Evolutionary conservation across 1,284 basidiomycete genomes (phyloP), one percentile per base, ranked within the genome.

Genomic region (Cystobasidium sp.): DNA sequence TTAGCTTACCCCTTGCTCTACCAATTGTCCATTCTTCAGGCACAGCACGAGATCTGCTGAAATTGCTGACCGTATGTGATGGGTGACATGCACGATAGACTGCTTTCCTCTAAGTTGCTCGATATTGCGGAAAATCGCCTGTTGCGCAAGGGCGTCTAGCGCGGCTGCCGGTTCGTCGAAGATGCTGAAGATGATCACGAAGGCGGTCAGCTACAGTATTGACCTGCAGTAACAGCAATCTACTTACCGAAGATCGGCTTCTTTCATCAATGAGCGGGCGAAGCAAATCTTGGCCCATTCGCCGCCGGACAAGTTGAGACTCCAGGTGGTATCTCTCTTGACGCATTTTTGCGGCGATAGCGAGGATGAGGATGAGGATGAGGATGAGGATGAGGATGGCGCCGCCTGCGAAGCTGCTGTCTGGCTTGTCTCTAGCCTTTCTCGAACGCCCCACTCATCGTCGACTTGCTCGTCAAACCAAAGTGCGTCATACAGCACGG

Each of bases 261-360:
- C 61, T 37, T 63, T 63, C 61, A 63, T 63, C n/a, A 63, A 44
- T 1, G 61, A 63, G 12, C 61, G 61, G 16, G 61, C 61, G n/a
- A 63, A 63, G 46, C 61, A 63, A 2, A 63, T 47, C 46, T 63
- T 63, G n/a, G 61, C 61, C 61, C 61, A 63, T 49, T 63, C 44
- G 43, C 61, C 61, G 14, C 61, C 61, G 10, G 61, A 63, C 9
- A 63, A 63, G 3, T 18, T 49, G 10, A 63, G 12, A 31, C 61
- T 41, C 43, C 46, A 46, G 8, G 12, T 24, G 10, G 61, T 63
- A 49, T 63, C 43, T 16, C 61, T 46, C 22, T 63, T 63, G 31
- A 6, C 16, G 12, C 22, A 24, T 31, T 20, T n/a, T 4, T 46
- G 39, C 44, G n/a, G 22, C 39, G 16, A 41, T 5, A 20, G 16